Evolutionary conservation across 345 rosid genomes (phyloP).

Genomic region (Fremontodendron californicum): DNA sequence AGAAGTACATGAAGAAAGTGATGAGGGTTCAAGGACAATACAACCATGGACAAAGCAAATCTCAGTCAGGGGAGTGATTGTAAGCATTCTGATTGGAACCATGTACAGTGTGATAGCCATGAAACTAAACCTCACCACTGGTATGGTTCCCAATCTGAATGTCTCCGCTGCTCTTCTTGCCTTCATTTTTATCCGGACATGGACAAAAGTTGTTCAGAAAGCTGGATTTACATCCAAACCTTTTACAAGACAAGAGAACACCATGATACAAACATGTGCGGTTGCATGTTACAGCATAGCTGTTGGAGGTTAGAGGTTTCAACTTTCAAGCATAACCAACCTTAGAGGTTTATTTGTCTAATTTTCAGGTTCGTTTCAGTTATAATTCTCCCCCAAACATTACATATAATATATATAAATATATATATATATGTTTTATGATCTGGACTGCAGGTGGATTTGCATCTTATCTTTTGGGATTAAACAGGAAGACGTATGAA

Average conservation of each 20-base stretch:
- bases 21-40: slow-evolving; percentile 9
- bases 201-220: slow-evolving; percentile 72
- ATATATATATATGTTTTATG: not conserved
- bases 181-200: slow-evolving; percentile 45
- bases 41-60: slow-evolving; percentile 59
- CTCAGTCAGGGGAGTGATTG: not conserved
- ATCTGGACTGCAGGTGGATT: slow-evolving; percentile 66
- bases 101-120: slow-evolving; percentile 7
- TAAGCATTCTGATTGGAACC: not conserved
- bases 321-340: not conserved
- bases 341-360: not conserved
- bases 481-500: slow-evolving; percentile 77
- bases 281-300: slow-evolving; percentile 93
- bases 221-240: slow-evolving; percentile 64
- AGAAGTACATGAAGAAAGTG: slow-evolving; percentile 4
- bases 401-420: not conserved
- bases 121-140: slow-evolving; percentile 4
- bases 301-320: slow-evolving; percentile 65
- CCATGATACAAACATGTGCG: slow-evolving; percentile 93
- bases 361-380: not conserved
- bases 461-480: slow-evolving; percentile 83
- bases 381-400: not conserved
- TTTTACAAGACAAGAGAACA: slow-evolving; percentile 87
- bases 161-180: slow-evolving; percentile 1
- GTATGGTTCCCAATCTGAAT: not conserved